Evolutionary conservation across 305 asterid genomes (phyloP), one percentile per base, ranked within the genome.

Genomic region (Fraxinus baroniana): DNA sequence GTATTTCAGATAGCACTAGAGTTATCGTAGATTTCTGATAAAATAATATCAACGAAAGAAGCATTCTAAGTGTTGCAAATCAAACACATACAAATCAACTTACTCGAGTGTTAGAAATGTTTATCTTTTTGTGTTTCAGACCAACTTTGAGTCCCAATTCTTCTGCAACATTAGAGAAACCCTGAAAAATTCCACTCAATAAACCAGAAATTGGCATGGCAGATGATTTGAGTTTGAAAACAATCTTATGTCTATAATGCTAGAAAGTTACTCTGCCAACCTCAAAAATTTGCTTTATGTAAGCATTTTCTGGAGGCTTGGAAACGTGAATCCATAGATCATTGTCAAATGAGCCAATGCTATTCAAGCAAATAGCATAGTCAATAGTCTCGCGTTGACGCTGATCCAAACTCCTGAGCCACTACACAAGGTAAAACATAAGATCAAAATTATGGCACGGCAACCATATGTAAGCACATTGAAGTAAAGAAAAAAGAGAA

Each of bases 381-480:
- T 96, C 99, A 44, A 96, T 92, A 86, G 94, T 91, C 93, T 96
- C 99, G 44, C 97, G 97, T 82, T 90, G 71, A 64, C 99, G 97
- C 77, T 96, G 99, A 87, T 96, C 99, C 91, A 96, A 87, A 86
- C 98, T 91, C 71, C 86, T 93, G 80, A 96, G 98, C 99, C 99
- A 94, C 99, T 94, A 84, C 30, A 84, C 80, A 76, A 85, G 52
- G 81, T 70, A 62, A 81, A 70, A 81, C 41, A 57, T 77, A 84
- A 52, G 74, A 71, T 86, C 86, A 89, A 78, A 82, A 84, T 28
- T 78, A 73, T 80, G 84, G 72, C 64, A 78, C 26, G 75, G 24
- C 32, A 46, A 77, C 76, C 17, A 41, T 33, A 32, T 33, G 18
- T 72, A 36, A 17, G 75, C 39, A 30, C 44, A 72, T 74, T 72